phyloP scores from a whole-genome alignment of 306 rosid genomes.

The Casuarina equisetifolia region DNA sequence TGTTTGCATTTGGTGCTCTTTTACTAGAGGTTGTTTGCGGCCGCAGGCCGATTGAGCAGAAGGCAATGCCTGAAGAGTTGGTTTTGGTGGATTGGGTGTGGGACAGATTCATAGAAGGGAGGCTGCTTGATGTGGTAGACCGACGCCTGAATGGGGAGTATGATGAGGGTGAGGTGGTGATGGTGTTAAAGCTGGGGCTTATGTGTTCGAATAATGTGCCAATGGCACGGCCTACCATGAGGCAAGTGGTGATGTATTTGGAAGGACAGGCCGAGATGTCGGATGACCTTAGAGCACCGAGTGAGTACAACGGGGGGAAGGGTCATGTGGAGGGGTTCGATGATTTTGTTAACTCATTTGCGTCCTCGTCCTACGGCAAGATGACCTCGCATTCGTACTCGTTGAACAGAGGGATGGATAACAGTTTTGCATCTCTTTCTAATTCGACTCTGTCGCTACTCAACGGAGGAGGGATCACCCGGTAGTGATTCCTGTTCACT shows the following conservation, averaged over 20 bases:
- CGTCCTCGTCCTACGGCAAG: slow-evolving; percentile 56
- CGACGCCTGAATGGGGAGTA: slow-evolving; percentile 45
- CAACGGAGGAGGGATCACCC: slow-evolving; percentile 42
- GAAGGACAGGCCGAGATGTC: slow-evolving; percentile 60
- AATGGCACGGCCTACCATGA: slow-evolving; percentile 57
- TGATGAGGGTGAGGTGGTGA: slow-evolving; percentile 39
- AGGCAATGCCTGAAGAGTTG: slow-evolving; percentile 51
- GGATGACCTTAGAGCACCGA: slow-evolving; percentile 42
- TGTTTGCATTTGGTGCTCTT: slow-evolving; percentile 73
- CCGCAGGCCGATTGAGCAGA: slow-evolving; percentile 71
- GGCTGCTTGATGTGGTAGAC: slow-evolving; percentile 53
- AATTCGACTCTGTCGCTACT: slow-evolving; percentile 53
- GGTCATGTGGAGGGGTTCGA: slow-evolving; percentile 57
- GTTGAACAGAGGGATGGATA: slow-evolving; percentile 40
- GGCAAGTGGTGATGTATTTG: slow-evolving; percentile 59
- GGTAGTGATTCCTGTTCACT: slow-evolving; percentile 12
- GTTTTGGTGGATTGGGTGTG: slow-evolving; percentile 83
- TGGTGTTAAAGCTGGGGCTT: slow-evolving; percentile 67
- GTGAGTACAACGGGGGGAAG: slow-evolving; percentile 13
- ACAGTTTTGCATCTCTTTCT: slow-evolving; percentile 40
- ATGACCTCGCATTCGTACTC: slow-evolving; percentile 42
- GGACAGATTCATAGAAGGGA: slow-evolving; percentile 57
- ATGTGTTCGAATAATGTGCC: slow-evolving; percentile 57
- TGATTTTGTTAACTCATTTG: slow-evolving; percentile 56
- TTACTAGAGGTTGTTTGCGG: slow-evolving; percentile 73